These are phyloP conservation scores for Castanospermum australe DNA, from an alignment of 306 rosid species.

Conservation along the genomic window DNA sequence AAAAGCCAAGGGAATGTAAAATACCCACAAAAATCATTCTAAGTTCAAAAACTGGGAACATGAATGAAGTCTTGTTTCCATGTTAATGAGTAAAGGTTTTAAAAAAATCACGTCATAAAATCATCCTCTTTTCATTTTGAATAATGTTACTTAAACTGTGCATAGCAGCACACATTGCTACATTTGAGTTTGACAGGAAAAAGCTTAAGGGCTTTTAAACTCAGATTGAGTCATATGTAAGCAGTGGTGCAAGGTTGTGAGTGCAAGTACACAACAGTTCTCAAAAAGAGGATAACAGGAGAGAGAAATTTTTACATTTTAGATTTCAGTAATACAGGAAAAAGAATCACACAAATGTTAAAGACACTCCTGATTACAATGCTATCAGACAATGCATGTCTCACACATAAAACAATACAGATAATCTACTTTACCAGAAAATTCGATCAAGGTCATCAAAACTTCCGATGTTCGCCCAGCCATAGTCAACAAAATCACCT, in stretches of 20 bases:
- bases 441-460: constrained; percentile 90
- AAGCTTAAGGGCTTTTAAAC: neutral
- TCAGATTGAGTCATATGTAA: constrained; percentile 14
- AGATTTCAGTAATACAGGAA: neutral
- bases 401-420: neutral
- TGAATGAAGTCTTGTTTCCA: neutral
- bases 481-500: constrained; percentile 78
- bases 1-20: constrained; percentile 17
- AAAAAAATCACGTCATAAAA: neutral
- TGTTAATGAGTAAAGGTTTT: neutral
- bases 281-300: neutral
- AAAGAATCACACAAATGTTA: neutral
- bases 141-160: neutral
- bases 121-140: constrained; percentile 1
- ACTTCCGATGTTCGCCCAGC: constrained; percentile 90
- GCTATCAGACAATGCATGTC: constrained; percentile 18
- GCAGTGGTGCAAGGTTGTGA: neutral
- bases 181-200: neutral
- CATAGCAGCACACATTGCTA: neutral
- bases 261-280: neutral
- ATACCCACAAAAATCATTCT: neutral
- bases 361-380: neutral
- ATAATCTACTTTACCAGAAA: constrained; percentile 68
- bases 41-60: neutral
- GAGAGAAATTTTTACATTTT: neutral